These are phyloP conservation scores for Picea sitchensis DNA, from an alignment of 75 land plant species.

Conservation along the genomic window DNA sequence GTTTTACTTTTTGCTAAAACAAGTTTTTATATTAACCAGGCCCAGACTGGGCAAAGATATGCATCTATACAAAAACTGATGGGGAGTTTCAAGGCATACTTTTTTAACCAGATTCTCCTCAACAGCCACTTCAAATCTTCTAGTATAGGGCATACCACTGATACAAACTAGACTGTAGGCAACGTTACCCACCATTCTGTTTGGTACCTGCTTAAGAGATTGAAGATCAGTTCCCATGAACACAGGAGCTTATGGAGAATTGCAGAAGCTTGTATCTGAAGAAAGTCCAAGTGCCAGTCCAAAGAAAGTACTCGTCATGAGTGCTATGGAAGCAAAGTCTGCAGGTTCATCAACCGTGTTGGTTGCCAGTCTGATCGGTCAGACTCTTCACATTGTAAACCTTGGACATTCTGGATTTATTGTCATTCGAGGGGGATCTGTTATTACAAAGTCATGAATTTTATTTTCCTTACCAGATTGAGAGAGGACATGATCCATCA, in stretches of 20 bases:
- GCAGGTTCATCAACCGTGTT: constrained; percentile 70
- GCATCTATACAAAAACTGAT: no score
- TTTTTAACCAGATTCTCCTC: no score
- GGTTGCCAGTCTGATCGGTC: constrained; percentile 62
- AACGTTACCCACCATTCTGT: no score
- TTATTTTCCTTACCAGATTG: constrained; percentile 80
- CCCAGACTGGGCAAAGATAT: no score
- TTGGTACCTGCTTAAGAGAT: no score
- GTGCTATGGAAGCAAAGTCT: constrained; percentile 47
- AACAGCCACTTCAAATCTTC: no score
- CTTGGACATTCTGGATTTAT: constrained; percentile 89
- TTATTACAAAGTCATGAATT: constrained; percentile 72
- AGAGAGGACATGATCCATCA: constrained; percentile 70
- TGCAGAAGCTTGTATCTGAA: constrained; percentile 44
- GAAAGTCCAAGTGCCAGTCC: constrained; percentile 26
- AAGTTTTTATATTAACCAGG: no score
- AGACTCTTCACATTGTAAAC: constrained; percentile 78
- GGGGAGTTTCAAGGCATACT: no score
- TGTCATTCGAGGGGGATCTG: constrained; percentile 59
- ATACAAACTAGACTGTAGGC: no score
- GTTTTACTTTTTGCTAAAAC: no score
- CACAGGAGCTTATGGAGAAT: constrained; percentile 72
- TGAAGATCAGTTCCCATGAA: no score
- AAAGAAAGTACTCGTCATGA: constrained; percentile 38
- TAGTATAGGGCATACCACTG: no score